These are phyloP conservation scores for Bothriochloa decipiens DNA, from an alignment of 176 grass and related monocot genomes.

Conservation along the genomic window DNA sequence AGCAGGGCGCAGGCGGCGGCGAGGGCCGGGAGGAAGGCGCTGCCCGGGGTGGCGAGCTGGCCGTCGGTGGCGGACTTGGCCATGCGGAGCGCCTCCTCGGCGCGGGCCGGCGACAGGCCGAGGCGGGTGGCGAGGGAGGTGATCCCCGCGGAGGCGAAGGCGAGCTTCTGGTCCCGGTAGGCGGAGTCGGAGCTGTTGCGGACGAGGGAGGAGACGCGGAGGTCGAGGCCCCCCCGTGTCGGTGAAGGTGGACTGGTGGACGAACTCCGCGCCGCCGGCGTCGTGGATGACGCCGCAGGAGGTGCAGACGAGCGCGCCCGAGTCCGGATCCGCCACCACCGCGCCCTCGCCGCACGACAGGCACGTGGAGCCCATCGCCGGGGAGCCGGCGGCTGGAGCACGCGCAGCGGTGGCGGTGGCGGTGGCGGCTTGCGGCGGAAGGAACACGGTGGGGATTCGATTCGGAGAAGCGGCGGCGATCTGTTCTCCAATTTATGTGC, in stretches of 20 bases:
- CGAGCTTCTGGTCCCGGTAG: constrained; percentile 60
- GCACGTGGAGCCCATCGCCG: constrained; percentile 49
- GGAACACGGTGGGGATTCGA: constrained; percentile 23
- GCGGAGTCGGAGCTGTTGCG: constrained; percentile 33
- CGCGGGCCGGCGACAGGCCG: constrained; percentile 42
- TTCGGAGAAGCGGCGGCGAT: constrained; percentile 16
- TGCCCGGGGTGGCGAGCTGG: constrained; percentile 40
- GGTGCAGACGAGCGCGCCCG: constrained; percentile 48
- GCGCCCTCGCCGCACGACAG: constrained; percentile 41
- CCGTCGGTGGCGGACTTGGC: constrained; percentile 56
- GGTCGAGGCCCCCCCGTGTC: constrained; percentile 41
- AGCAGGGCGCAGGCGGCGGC: constrained; percentile 59
- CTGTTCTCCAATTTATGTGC: not conserved
- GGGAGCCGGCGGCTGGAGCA: not conserved
- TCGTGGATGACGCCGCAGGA: constrained; percentile 49
- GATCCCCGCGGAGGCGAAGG: constrained; percentile 35
- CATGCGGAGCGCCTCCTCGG: constrained; percentile 52
- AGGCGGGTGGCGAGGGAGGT: constrained; percentile 44
- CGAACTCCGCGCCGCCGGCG: constrained; percentile 42
- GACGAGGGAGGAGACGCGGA: constrained; percentile 43
- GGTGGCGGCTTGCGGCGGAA: constrained; percentile 16
- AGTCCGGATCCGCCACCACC: constrained; percentile 55
- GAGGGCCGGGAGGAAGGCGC: constrained; percentile 56
- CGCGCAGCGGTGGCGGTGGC: not conserved
- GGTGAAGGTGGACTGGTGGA: constrained; percentile 51